phyloP scores from a whole-genome alignment of 2,329 filamentous ascomycete species.

The Metarhizium sp. region DNA sequence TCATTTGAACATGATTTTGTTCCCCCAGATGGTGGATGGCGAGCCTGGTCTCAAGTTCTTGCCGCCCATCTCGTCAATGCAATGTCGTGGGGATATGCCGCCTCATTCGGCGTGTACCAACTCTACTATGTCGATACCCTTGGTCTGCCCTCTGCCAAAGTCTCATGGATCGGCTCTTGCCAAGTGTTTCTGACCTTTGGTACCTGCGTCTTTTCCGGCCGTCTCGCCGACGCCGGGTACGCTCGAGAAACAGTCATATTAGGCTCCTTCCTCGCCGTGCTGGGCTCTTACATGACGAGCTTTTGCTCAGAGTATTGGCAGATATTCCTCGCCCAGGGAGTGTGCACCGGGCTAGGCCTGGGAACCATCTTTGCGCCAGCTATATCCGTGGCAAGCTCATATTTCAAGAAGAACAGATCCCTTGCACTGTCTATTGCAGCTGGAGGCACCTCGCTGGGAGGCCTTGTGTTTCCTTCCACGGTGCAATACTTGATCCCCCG shows the following conservation, averaged over 20 bases:
- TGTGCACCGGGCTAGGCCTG: slow-evolving; percentile 40
- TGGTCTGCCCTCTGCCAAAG: slow-evolving; percentile 23
- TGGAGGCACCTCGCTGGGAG: slow-evolving; percentile 47
- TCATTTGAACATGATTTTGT: not conserved
- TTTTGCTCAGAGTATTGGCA: slow-evolving; percentile 39
- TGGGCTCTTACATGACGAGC: slow-evolving; percentile 40
- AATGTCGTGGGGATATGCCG: slow-evolving; percentile 39
- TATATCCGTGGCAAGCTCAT: slow-evolving; percentile 51
- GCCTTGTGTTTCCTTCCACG: slow-evolving; percentile 46
- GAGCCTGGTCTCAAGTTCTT: slow-evolving; percentile 43
- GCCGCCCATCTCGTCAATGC: slow-evolving; percentile 37
- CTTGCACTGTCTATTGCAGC: slow-evolving; percentile 53
- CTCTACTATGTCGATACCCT: slow-evolving; percentile 32
- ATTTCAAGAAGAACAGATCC: slow-evolving; percentile 46
- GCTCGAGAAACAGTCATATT: slow-evolving; percentile 27
- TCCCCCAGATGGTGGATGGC: slow-evolving; percentile 33
- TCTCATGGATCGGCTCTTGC: slow-evolving; percentile 37
- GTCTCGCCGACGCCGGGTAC: slow-evolving; percentile 41
- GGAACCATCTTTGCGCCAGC: slow-evolving; percentile 50
- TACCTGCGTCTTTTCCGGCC: slow-evolving; percentile 36
- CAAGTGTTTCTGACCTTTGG: slow-evolving; percentile 42
- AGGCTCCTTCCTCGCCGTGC: slow-evolving; percentile 31
- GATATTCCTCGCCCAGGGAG: slow-evolving; percentile 42
- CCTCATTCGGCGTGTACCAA: slow-evolving; percentile 44
- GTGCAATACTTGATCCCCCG: slow-evolving; percentile 47